Percentiles rank a stretch among this genome's conserved stretches.
phyloP scores from a whole-genome alignment of 2,329 filamentous ascomycete genomes.

The Colletotrichum caudatum region DNA sequence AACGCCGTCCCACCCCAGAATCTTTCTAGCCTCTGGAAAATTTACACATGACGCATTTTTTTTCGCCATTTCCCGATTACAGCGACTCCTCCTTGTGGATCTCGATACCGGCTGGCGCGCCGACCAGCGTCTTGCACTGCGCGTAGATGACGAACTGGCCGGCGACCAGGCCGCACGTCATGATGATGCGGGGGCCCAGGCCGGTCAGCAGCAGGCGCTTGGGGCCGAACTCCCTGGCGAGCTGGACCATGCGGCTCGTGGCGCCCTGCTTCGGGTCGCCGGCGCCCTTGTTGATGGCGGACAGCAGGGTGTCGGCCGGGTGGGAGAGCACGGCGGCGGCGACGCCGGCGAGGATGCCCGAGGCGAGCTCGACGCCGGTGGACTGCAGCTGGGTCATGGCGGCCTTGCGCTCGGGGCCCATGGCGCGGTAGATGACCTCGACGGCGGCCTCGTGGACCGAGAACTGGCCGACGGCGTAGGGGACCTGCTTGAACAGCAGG shows the following conservation, averaged over 20 bases:
- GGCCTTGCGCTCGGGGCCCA: conserved; percentile 76
- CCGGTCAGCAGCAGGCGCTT: conserved; percentile 60
- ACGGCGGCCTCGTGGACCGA: conserved; percentile 91
- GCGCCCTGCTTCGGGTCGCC: conserved; percentile 61
- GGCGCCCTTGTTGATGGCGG: conserved; percentile 67
- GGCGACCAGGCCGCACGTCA: conserved; percentile 66
- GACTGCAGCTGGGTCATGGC: conserved; percentile 77
- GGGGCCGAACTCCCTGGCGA: conserved; percentile 64
- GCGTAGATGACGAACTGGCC: conserved; percentile 68
- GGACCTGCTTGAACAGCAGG: conserved; percentile 88
- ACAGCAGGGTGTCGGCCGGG: conserved; percentile 78
- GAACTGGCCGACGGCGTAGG: conserved; percentile 95
- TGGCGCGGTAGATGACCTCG: conserved; percentile 76
- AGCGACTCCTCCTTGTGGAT: conserved; percentile 61
- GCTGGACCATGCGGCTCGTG: conserved; percentile 64
- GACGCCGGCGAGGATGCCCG: conserved; percentile 88
- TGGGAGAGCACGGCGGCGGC: conserved; percentile 90
- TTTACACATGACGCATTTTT: background rate
- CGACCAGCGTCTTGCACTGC: conserved; percentile 65
- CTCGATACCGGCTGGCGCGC: conserved; percentile 63
- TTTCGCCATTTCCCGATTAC: background rate
- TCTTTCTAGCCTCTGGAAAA: background rate
- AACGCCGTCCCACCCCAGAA: conserved; percentile 15
- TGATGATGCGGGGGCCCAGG: conserved; percentile 63
- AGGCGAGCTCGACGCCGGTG: conserved; percentile 86